These are phyloP conservation scores for Phytophthora capsici DNA, from an alignment of 352 stramenopile genomes.

Conservation along the genomic window DNA sequence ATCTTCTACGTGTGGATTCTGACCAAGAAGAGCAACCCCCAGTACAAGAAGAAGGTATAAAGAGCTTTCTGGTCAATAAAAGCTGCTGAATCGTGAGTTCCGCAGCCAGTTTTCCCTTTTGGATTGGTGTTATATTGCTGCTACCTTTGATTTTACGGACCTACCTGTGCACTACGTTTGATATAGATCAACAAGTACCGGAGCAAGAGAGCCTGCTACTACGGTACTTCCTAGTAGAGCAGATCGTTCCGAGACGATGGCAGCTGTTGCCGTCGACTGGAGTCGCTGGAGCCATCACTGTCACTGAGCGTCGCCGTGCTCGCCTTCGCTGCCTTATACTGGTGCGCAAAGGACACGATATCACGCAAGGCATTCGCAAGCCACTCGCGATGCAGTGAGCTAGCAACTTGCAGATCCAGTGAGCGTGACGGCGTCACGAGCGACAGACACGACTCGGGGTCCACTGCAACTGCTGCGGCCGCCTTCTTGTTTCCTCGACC, in stretches of 20 bases:
- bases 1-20: slow-evolving; percentile 85
- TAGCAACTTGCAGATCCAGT: slow-evolving; percentile 73
- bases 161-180: not conserved
- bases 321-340: slow-evolving; percentile 61
- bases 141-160: slow-evolving; percentile 4
- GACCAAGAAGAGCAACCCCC: slow-evolving; percentile 66
- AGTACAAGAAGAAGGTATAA: slow-evolving; percentile 85
- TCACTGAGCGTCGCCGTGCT: slow-evolving; percentile 11
- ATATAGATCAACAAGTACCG: slow-evolving; percentile 8
- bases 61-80: slow-evolving; percentile 9
- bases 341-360: slow-evolving; percentile 66
- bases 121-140: slow-evolving; percentile 3
- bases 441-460: slow-evolving; percentile 58
- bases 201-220: not conserved
- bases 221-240: slow-evolving; percentile 20
- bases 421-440: slow-evolving; percentile 57
- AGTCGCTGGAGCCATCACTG: slow-evolving; percentile 15
- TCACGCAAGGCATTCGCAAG: slow-evolving; percentile 71
- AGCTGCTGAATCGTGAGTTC: not conserved
- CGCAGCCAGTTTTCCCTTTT: slow-evolving; percentile 2
- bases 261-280: slow-evolving; percentile 13
- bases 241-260: slow-evolving; percentile 13
- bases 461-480: slow-evolving; percentile 44
- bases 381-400: slow-evolving; percentile 77
- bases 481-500: slow-evolving; percentile 59